phyloP scores from a whole-genome alignment of 129 eudicot genomes.

The Deinandra increscens region DNA sequence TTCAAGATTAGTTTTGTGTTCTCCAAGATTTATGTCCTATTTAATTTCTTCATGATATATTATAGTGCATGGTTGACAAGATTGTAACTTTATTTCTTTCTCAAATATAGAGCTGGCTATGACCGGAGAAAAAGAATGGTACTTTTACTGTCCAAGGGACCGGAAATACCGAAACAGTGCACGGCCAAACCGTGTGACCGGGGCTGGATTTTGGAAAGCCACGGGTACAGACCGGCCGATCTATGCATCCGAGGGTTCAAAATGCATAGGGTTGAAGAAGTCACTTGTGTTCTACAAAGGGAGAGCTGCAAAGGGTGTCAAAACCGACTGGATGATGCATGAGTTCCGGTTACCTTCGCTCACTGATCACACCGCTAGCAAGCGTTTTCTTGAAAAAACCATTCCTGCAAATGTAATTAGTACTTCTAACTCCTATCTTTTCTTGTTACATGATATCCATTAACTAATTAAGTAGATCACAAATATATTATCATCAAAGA shows the following conservation, averaged over 20 bases:
- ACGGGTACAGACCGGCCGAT: conserved; percentile 96
- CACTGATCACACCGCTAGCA: conserved; percentile 43
- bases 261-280: conserved; percentile 92
- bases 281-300: conserved; percentile 97
- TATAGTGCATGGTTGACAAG: neutral
- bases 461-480: no score
- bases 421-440: neutral
- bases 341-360: conserved; percentile 88
- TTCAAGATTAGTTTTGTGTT: neutral
- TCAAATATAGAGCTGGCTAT: conserved; percentile 67
- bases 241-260: conserved; percentile 76
- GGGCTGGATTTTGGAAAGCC: conserved; percentile 98
- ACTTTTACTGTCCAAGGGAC: conserved; percentile 92
- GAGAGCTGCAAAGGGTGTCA: conserved; percentile 91
- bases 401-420: conserved; percentile 72
- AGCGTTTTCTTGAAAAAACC: conserved; percentile 60
- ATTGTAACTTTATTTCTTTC: neutral
- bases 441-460: no score
- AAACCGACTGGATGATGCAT: conserved; percentile 99
- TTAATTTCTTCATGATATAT: conserved; percentile 5
- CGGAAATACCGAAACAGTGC: conserved; percentile 85
- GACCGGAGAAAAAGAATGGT: conserved; percentile 96
- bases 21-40: neutral
- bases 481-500: no score
- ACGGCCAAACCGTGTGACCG: conserved; percentile 89